Conservation (phyloP, 1,139 yeast species). For the Suhomyces bolitotheri region DNA sequence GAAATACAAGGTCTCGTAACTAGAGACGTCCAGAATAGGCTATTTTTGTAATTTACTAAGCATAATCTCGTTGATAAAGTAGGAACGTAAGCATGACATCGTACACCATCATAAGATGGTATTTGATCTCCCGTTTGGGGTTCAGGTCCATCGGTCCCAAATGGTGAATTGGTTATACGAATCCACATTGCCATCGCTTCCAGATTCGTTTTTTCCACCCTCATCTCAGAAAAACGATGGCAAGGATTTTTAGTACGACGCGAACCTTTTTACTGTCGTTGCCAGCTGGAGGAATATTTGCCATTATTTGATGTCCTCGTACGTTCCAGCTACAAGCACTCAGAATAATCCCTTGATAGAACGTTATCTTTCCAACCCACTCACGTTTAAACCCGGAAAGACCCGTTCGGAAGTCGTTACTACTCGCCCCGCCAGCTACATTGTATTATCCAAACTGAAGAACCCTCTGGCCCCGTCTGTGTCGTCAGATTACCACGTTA, state of each 20-base stretch:
- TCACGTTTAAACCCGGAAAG: slow-evolving; percentile 58
- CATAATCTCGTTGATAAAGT: too few relatives aligned
- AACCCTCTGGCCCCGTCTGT: slow-evolving; percentile 7
- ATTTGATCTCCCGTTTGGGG: too few relatives aligned
- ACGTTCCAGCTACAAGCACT: slow-evolving; percentile 25
- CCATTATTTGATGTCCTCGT: slow-evolving; percentile 8
- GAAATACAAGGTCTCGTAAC: slow-evolving; percentile 25
- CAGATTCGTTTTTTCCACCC: slow-evolving; percentile 2
- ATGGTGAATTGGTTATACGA: too few relatives aligned
- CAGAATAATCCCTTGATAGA: slow-evolving; percentile 48
- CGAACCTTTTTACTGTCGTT: slow-evolving; percentile 1
- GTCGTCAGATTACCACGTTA: neutral
- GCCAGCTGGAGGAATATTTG: slow-evolving; percentile 1
- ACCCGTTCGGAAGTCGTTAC: slow-evolving; percentile 32
- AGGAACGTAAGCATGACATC: too few relatives aligned
- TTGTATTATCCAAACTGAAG: slow-evolving; percentile 35
- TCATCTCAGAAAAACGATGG: slow-evolving; percentile 10
- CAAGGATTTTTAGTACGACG: slow-evolving; percentile 7
- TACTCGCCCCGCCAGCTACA: slow-evolving; percentile 40
- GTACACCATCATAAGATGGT: too few relatives aligned
- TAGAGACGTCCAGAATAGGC: slow-evolving; percentile 22
- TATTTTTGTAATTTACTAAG: too few relatives aligned
- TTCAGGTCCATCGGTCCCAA: too few relatives aligned
- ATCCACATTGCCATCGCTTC: too few relatives aligned
- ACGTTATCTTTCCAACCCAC: slow-evolving; percentile 58